A percentile compares a stretch with the other conserved stretches of the same genome.
These are phyloP conservation scores for Pisolithus orientalis DNA, from an alignment of 768 basidiomycete genomes.

Conservation along the genomic window DNA sequence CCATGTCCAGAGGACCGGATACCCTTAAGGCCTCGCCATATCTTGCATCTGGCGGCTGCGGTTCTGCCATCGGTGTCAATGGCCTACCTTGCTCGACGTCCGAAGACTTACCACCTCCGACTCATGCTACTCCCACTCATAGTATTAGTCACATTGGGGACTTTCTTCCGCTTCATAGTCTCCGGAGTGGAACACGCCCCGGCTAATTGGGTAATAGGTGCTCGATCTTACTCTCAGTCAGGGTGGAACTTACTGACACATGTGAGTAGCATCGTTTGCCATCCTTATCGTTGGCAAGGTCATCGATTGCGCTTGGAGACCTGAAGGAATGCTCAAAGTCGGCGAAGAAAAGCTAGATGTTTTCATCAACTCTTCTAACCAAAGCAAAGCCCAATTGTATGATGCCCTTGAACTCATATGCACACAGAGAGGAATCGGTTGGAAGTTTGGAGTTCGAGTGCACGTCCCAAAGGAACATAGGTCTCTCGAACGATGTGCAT, in stretches of 20 bases:
- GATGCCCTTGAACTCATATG: slow-evolving; percentile 59
- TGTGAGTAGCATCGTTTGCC: slow-evolving; percentile 38
- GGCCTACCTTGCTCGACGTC: slow-evolving; percentile 65
- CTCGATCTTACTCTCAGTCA: slow-evolving; percentile 2
- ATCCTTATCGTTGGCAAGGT: slow-evolving; percentile 52
- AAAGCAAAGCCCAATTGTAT: slow-evolving; percentile 35
- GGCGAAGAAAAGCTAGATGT: slow-evolving; percentile 54
- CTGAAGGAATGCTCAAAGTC: slow-evolving; percentile 61
- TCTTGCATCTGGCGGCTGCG: slow-evolving; percentile 31
- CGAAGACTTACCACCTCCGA: slow-evolving; percentile 57
- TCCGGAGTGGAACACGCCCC: slow-evolving; percentile 48
- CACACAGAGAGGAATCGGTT: slow-evolving; percentile 59
- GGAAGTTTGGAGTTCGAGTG: slow-evolving; percentile 58
- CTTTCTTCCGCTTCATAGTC: slow-evolving; percentile 53
- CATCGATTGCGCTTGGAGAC: slow-evolving; percentile 50
- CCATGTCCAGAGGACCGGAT: slow-evolving; percentile 46
- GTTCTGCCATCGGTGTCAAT: slow-evolving; percentile 57
- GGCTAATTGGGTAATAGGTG: slow-evolving; percentile 70
- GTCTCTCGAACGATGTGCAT: slow-evolving; percentile 46
- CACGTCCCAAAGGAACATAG: slow-evolving; percentile 48
- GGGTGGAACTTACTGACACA: neutral
- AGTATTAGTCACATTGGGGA: slow-evolving; percentile 42
- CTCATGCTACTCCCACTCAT: slow-evolving; percentile 56
- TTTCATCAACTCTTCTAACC: neutral
- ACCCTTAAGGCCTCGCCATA: slow-evolving; percentile 39